phyloP scores from a whole-genome alignment of 345 rosid genomes.

The Lepidium sativum region DNA sequence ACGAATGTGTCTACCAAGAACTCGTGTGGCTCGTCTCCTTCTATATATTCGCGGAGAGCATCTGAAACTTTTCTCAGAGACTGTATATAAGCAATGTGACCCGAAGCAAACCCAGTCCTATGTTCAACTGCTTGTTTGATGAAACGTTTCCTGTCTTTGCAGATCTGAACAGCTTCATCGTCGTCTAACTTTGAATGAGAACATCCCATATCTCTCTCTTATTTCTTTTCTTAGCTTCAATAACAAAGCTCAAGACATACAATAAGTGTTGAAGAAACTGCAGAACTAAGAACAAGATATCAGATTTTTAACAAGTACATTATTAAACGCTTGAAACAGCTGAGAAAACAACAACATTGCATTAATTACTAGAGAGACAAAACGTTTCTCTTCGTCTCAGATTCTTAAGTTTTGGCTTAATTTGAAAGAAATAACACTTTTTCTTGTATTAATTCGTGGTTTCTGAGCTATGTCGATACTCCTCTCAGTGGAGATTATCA shows the following conservation, averaged over 20 bases:
- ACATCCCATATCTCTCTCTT: constrained; percentile 72
- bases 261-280: constrained; percentile 5
- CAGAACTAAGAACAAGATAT: constrained; percentile 7
- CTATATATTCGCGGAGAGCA: constrained; percentile 65
- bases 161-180: constrained; percentile 81
- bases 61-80: constrained; percentile 67
- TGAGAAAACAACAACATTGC: neutral
- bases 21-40: constrained; percentile 40
- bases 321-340: constrained; percentile 2
- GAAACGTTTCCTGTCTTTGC: constrained; percentile 75
- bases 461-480: neutral
- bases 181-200: constrained; percentile 71
- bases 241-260: neutral
- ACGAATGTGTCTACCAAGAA: constrained; percentile 50
- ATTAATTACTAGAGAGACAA: neutral
- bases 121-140: constrained; percentile 80
- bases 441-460: neutral
- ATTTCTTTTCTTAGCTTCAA: constrained; percentile 28
- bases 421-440: neutral
- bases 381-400: neutral
- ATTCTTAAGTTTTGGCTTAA: neutral
- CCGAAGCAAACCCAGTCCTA: constrained; percentile 53
- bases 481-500: neutral
- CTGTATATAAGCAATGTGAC: constrained; percentile 66
- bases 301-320: neutral